Evolutionary conservation across 768 basidiomycete genomes (phyloP), one percentile per base, ranked within the genome.

Genomic region (Termitomyces sp.): DNA sequence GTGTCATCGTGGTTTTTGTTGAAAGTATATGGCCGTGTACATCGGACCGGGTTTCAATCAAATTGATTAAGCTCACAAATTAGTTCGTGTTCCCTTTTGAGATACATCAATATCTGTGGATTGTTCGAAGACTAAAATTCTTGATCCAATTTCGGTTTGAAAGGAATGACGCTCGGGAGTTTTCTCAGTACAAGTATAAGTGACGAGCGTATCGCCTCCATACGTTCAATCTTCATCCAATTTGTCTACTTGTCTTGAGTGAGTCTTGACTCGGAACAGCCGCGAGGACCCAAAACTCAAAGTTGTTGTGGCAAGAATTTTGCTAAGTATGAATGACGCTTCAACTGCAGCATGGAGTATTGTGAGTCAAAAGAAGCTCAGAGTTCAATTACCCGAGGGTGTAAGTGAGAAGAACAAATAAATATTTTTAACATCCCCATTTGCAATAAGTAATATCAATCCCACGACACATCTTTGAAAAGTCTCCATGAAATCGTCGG

Each of bases 401-500:
- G 27, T 27, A 27, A 15, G 15, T 16, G 15, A 9, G 7, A 18
- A 18, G 18, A 41, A 41, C 8, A 42, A 42, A 42, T 42, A 42
- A 42, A 42, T 42, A 42, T 42, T 42, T 42, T 42, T n/a, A n/a
- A 42, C 41, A 42, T 42, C 41, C 41, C 41, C 41, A 42, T 42
- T 42, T 42, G 41, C 41, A 41, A 6, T n/a, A 41, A 18, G 39
- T 18, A 16, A 41, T 41, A 41, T 42, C 41, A 42, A 30, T 27
- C 30, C 39, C 12, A 41, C 39, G 27, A 39, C 39, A 53, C 34
- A 12, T 27, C 12, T 12, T 30, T 30, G 16, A 1, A 36, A 45
- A 55, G 27, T 42, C 45, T 47, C 34, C 16, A 41, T 47, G 44
- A 62, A 57, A 56, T 58, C 56, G 47, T 47, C 61, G 15, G 55